Conservation (phyloP, 2,329 filamentous ascomycete genomes). For the Verticillium isaacii region DNA sequence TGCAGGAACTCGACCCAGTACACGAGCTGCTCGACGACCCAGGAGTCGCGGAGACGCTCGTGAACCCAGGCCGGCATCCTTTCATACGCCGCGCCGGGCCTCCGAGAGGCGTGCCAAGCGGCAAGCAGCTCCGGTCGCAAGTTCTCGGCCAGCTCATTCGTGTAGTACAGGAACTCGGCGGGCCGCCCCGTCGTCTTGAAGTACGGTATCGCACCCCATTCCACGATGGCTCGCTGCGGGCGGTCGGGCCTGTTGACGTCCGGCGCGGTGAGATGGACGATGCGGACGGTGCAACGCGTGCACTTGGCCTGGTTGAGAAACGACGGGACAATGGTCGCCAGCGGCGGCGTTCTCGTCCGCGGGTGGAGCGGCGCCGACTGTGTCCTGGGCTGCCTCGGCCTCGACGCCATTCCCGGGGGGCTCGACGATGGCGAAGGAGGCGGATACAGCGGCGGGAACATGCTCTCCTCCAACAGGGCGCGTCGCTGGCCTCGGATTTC, state of each 20-base stretch:
- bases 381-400: background rate
- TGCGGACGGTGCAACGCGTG: slow-evolving; percentile 12
- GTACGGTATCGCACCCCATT: slow-evolving; percentile 12
- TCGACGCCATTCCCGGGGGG: background rate
- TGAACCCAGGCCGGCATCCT: slow-evolving; percentile 5
- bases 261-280: slow-evolving; percentile 9
- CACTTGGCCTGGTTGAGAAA: slow-evolving; percentile 9
- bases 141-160: slow-evolving; percentile 8
- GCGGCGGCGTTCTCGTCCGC: slow-evolving; percentile 10
- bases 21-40: slow-evolving; percentile 14
- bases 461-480: background rate
- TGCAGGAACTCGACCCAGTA: slow-evolving; percentile 14
- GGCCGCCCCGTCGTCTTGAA: slow-evolving; percentile 11
- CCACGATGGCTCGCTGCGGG: slow-evolving; percentile 10
- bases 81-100: background rate
- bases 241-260: background rate
- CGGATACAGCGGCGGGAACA: background rate
- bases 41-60: slow-evolving; percentile 12
- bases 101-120: background rate
- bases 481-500: too few relatives aligned
- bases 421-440: background rate
- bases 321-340: slow-evolving; percentile 8
- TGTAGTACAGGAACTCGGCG: slow-evolving; percentile 12
- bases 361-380: slow-evolving; percentile 7
- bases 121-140: slow-evolving; percentile 10